Conservation (phyloP, 305 asterid genomes). For the Euphrasia arctica region DNA sequence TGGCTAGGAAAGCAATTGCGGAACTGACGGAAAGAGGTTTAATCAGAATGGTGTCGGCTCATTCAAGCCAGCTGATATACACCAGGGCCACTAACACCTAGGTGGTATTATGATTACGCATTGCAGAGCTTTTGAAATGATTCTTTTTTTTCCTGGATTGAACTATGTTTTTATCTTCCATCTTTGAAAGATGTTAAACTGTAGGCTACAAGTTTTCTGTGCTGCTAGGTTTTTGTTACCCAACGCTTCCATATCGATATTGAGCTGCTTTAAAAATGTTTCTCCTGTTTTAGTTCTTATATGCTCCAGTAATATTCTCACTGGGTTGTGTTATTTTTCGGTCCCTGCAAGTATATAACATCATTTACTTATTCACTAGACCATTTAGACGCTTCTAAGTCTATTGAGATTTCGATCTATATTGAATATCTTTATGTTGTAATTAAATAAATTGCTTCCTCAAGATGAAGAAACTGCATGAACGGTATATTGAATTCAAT, state of each 20-base stretch:
- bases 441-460: no score
- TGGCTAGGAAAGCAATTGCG: constrained; percentile 79
- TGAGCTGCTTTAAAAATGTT: background rate
- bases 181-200: constrained; percentile 16
- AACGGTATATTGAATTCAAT: no score
- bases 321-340: background rate
- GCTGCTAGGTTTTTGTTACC: constrained; percentile 10
- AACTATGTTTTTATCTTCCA: constrained; percentile 19
- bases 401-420: no score
- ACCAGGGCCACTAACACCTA: constrained; percentile 87
- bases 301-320: no score
- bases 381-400: no score
- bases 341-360: no score
- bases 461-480: no score
- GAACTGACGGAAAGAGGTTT: constrained; percentile 71
- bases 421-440: no score
- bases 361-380: no score
- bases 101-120: constrained; percentile 8
- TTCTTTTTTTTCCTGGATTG: constrained; percentile 11
- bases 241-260: background rate
- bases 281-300: background rate
- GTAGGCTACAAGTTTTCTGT: background rate
- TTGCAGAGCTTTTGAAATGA: constrained; percentile 17
- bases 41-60: constrained; percentile 81
- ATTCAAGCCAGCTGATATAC: constrained; percentile 90